These are phyloP conservation scores for Leishmania amazonensis DNA, from an alignment of 208 protist genomes.

Conservation along the genomic window DNA sequence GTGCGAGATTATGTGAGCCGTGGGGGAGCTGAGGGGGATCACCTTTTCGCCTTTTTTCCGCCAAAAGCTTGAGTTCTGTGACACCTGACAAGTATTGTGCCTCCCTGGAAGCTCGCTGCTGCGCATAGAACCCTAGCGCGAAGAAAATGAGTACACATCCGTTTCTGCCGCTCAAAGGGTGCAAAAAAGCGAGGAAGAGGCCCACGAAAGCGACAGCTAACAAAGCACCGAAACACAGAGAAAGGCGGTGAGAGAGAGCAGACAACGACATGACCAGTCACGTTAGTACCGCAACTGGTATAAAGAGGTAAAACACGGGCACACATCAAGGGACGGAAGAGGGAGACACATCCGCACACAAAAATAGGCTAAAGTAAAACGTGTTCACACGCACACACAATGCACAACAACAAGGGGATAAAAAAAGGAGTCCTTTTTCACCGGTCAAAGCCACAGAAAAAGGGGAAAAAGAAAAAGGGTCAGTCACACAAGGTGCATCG, in stretches of 20 bases:
- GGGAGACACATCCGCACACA: not conserved
- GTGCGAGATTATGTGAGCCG: not conserved
- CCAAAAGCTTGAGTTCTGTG: not conserved
- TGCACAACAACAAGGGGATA: constrained; percentile 3
- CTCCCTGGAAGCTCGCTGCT: not conserved
- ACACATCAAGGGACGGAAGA: not conserved
- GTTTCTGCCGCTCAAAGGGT: not conserved
- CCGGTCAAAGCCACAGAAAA: not conserved
- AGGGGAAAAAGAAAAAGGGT: not conserved
- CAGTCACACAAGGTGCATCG: not conserved
- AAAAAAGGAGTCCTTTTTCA: not conserved
- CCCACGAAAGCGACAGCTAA: constrained; percentile 2
- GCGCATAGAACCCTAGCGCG: not conserved
- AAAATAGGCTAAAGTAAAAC: not conserved
- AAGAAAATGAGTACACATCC: not conserved
- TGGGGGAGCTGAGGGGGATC: not conserved
- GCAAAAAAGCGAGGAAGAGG: not conserved
- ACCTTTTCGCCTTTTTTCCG: not conserved
- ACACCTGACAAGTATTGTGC: not conserved
- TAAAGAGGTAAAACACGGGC: constrained; percentile 3
- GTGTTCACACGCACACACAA: not conserved
- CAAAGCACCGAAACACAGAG: constrained; percentile 20
- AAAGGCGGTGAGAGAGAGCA: not conserved
- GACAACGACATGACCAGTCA: not conserved
- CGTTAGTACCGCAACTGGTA: not conserved